Base-by-base conservation (phyloP, 352 stramenopile species). In the Phytophthora chlamydospora region DNA sequence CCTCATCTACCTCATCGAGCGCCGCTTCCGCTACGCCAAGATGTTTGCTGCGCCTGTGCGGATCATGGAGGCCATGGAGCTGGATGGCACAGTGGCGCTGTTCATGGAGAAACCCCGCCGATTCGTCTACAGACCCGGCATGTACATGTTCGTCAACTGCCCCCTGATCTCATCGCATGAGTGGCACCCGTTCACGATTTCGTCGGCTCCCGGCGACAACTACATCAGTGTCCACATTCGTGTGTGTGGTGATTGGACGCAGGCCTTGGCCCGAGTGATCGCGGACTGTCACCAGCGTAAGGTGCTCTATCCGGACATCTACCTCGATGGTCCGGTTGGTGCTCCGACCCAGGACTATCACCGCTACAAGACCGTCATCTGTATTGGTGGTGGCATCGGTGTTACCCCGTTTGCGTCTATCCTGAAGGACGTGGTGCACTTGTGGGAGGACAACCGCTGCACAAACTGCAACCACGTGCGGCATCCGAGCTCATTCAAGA, bases 171-270 rank as follows among this genome's bases (percentile, higher is more conserved):
- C 86, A 21, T 59, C 63, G 5, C 73, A 88, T 31, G 83, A 97
- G 73, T 97, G 90, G 90, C 91, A 98, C 50, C 90, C 91, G 42
- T 98, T 97, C 73, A 97, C 87, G 10, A 89, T 98, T 52, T 96
- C 89, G 27, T 96, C 85, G 12, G 88, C 88, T 34, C 90, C 90
- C 17, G 68, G 67, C 0, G 87, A 97, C 72, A 88, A 92, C 46
- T 92, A 91, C 49, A 66, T 94, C 35, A 90, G 80, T 44, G 75
- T 95, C 24, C 83, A 93, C 75, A 91, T 95, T 16, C 83, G 79
- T 46, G 80, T 78, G 3, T 80, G 78, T 31, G 84, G 88, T 44
- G 85, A 93, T 43, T 95, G 82, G 84, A 94, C 83, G 3, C 43
- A 76, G 44, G 80, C 78, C 1, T 71, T 96, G 46, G 69, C 71